A percentile compares a stretch with the other conserved stretches of the same genome.
Conservation (phyloP, 106 monocot species). For the Dendrobium huoshanense region DNA sequence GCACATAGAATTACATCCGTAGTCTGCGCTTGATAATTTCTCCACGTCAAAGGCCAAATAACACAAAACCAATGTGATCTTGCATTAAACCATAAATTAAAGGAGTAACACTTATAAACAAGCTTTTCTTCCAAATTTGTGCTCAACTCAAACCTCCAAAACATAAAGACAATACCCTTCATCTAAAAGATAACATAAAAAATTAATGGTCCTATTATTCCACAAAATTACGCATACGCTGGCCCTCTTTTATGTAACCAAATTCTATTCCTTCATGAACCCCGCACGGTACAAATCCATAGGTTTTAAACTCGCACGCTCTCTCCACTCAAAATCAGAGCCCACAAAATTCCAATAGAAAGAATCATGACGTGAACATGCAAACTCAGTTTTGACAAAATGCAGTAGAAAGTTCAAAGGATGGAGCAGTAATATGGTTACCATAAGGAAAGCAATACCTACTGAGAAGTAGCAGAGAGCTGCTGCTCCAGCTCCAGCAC, state of each 20-base stretch:
- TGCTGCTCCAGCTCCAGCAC: slow-evolving; percentile 83
- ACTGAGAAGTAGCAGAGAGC: slow-evolving; percentile 66
- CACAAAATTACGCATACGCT: not conserved
- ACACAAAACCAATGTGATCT: not conserved
- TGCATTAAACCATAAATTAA: not conserved
- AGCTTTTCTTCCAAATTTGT: not conserved
- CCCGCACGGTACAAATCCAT: not conserved
- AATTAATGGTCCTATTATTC: not conserved
- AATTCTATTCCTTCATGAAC: not conserved
- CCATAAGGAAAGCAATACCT: slow-evolving; percentile 31
- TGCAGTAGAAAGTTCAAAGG: not conserved
- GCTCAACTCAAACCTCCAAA: not conserved
- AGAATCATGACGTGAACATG: not conserved
- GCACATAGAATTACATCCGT: too few relatives aligned
- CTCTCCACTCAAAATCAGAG: not conserved
- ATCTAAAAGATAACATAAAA: not conserved
- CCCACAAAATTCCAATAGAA: not conserved
- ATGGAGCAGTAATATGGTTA: not conserved
- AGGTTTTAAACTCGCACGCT: not conserved
- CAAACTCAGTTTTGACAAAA: not conserved
- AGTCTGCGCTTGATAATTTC: too few relatives aligned
- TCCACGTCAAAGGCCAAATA: too few relatives aligned
- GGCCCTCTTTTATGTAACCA: not conserved
- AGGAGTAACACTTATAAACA: not conserved
- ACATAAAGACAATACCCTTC: not conserved